Base-by-base conservation (phyloP, 2,329 filamentous ascomycete species). In the Blastomyces percursus region DNA sequence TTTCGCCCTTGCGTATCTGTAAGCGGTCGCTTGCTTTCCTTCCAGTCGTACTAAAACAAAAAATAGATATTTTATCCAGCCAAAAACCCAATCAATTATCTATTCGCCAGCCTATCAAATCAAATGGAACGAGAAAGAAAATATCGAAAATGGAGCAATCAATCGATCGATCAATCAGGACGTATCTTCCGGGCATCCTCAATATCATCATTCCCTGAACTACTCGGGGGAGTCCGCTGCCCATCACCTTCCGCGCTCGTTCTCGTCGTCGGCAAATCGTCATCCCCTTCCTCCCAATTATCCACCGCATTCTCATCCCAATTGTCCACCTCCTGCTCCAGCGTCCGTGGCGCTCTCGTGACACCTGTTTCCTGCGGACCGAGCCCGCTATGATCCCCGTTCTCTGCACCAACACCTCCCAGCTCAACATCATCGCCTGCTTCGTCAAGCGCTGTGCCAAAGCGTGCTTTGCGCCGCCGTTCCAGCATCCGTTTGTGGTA, bases 401-500 rank as follows among this genome's bases (percentile, higher is more conserved):
- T 67, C 32, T 76, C 79, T 65, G 87, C 84, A 7, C 64, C 65
- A 6, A 67, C 57, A 0, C 64, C 67, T 30, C 69, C 50, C 64
- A 0, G 89, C 24, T 61, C 60, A 42, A 66, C 62, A 62, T 66
- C 75, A 14, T 78, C 81, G 1, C 69, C 77, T 51, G 71, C 71
- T 21, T 74, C 75, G 27, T 77, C 78, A 6, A 74, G 73, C 38
- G 88, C 83, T 7, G 84, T 81, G 61, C 83, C 95, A 60, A 84
- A 84, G 71, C 89, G 89, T 62, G 84, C 85, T 70, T 85, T 80
- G 64, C 92, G 83, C 73, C 89, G 90, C 65, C 94, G 83, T 75
- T 97, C 93, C 48, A 97, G 79, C 91, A 97, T 97, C 64, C 94
- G 87, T 72, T 89, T 88, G 77, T 99, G 94, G 73, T 99, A 99